Evolutionary conservation across 2,329 filamentous ascomycete species (phyloP).

Genomic region (Colletotrichum sp.): DNA sequence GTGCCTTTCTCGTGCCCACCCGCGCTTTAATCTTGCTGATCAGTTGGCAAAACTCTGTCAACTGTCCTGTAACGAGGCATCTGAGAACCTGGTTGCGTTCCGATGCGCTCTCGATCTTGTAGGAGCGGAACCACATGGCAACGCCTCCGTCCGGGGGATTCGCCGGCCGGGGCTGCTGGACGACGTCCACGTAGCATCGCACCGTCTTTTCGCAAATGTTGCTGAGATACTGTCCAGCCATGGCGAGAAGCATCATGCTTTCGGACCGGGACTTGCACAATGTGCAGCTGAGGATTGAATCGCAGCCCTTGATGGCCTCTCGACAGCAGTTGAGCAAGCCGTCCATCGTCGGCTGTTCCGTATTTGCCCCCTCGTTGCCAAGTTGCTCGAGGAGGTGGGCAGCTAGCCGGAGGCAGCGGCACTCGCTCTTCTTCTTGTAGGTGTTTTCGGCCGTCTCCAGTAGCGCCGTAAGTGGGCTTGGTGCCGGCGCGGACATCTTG

Average conservation of each 20-base stretch:
- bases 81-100: background rate
- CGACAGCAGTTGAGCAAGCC: background rate
- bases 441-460: background rate
- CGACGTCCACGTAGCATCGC: background rate
- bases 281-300: background rate
- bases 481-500: background rate
- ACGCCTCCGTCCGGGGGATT: background rate
- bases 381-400: background rate
- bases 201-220: slow-evolving; percentile 9
- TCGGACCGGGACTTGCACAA: background rate
- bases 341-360: background rate
- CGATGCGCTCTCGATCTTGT: background rate
- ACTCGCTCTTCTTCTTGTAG: background rate
- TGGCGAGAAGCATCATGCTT: slow-evolving; percentile 8
- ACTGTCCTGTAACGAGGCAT: background rate
- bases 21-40: background rate
- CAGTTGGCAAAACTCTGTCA: background rate
- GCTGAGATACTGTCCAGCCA: background rate
- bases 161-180: background rate
- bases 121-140: background rate
- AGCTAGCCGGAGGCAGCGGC: background rate
- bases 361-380: background rate
- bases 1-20: background rate
- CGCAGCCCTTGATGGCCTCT: slow-evolving; percentile 1
- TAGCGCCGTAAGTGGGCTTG: background rate